phyloP scores from a whole-genome alignment of 2,329 filamentous ascomycete species.

The Purpureocillium takamizusanense region DNA sequence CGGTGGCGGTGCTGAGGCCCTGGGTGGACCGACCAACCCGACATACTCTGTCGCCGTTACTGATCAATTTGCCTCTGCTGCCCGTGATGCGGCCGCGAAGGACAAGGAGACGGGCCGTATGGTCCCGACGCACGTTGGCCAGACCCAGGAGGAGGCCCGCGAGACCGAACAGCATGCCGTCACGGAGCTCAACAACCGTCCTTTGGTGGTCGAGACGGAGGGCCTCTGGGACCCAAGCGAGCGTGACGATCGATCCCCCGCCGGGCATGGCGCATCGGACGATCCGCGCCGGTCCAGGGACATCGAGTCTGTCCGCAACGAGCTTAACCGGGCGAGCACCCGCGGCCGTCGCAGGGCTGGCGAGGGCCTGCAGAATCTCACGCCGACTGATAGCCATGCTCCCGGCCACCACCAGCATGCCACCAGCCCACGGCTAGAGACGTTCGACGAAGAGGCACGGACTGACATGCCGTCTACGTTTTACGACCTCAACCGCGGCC shows the following conservation, averaged over 20 bases:
- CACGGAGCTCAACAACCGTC: conserved; percentile 32
- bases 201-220: conserved; percentile 15
- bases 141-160: conserved; percentile 16
- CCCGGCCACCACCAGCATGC: conserved; percentile 15
- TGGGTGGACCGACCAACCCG: conserved; percentile 65
- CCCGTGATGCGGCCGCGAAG: conserved; percentile 49
- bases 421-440: conserved; percentile 21
- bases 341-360: conserved; percentile 41
- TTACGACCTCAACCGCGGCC: conserved; percentile 19
- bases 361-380: conserved; percentile 29
- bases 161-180: conserved; percentile 34
- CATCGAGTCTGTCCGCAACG: conserved; percentile 25
- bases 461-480: conserved; percentile 21
- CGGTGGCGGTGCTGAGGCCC: conserved; percentile 56
- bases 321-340: conserved; percentile 33
- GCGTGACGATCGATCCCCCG: conserved; percentile 7
- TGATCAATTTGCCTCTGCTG: conserved; percentile 55
- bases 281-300: conserved; percentile 27
- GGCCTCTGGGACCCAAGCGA: conserved; percentile 12
- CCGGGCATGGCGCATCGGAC: conserved; percentile 19
- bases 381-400: conserved; percentile 15
- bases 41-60: conserved; percentile 70
- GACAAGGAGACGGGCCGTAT: conserved; percentile 58
- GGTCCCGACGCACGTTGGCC: conserved; percentile 36
- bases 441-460: conserved; percentile 35